Evolutionary conservation across 2,329 filamentous ascomycete genomes (phyloP), one percentile per base, ranked within the genome.

Genomic region (Aspergillus sp.): DNA sequence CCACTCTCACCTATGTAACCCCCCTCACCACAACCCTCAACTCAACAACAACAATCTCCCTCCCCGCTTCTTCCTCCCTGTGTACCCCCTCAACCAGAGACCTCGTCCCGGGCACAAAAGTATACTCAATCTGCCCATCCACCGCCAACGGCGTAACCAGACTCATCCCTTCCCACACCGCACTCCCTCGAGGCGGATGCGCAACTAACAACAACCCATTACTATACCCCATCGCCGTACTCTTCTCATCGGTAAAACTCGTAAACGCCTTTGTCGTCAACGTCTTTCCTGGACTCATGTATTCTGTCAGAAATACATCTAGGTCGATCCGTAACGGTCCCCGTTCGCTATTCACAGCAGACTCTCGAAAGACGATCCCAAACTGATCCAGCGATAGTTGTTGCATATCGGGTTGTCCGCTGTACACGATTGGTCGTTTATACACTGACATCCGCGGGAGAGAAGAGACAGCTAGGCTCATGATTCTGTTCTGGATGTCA

Each of bases 91-190:
- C 14, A 7, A 54, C 52, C 11, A 24, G 14, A 46, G 46, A 54
- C n/a, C 24, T 6, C 11, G 52, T 54, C 16, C 54, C 46, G 1
- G 54, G 46, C 26, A 50, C 6, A 46, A 51, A 53, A 2, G 54
- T 49, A 24, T 54, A 56, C 18, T 56, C 54, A 10, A 51, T 56
- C 31, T 39, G n/a, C 2, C 22, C 39, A 16, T 56, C 54, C n/a
- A 16, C 31, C 18, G 54, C 47, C 11, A 56, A 32, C 10, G 54
- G 54, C 11, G 52, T 49, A 14, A 59, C 31, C 42, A 56, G 49
- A 20, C 50, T 26, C 29, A 36, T 26, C 6, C 29, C 31, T 2
- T 56, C 54, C 45, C 54, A 56, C 16, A 51, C 47, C 52, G 14
- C 16, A 20, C 5, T 9, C 1, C n/a, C 47, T 2, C 26, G 4